These are phyloP conservation scores for Gigaspora rosea DNA, from an alignment of 192 early-diverging fungal species.

Conservation along the genomic window DNA sequence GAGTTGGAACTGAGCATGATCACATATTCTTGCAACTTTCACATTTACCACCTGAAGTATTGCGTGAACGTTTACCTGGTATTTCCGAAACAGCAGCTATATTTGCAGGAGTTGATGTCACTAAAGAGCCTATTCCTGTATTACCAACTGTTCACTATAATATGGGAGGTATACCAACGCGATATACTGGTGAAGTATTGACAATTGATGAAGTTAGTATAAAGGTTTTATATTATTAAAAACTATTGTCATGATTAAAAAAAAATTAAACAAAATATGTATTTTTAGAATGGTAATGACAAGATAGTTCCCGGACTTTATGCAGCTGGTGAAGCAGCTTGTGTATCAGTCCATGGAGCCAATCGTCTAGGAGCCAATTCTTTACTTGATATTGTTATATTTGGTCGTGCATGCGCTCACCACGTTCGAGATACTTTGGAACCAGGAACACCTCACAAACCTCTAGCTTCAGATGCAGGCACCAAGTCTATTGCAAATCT, in stretches of 20 bases:
- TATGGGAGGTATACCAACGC: constrained; percentile 99
- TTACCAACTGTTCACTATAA: constrained; percentile 99
- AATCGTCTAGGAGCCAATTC: constrained; percentile 99
- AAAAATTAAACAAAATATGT: not conserved
- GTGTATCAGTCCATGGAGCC: constrained; percentile 98
- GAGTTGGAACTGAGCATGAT: constrained; percentile 93
- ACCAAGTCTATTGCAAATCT: constrained; percentile 90
- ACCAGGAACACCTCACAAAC: constrained; percentile 83
- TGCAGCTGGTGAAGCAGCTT: constrained; percentile 97
- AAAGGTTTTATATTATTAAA: not conserved
- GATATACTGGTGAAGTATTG: constrained; percentile 96
- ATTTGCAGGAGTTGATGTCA: constrained; percentile 98
- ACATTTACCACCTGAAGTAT: constrained; percentile 89
- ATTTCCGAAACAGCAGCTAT: constrained; percentile 99
- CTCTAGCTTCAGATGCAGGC: constrained; percentile 83
- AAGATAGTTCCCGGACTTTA: constrained; percentile 95
- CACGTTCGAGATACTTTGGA: constrained; percentile 90
- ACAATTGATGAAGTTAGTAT: constrained; percentile 52
- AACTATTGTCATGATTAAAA: not conserved
- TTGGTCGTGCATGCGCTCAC: constrained; percentile 94
- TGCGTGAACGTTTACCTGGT: constrained; percentile 92
- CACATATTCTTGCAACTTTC: constrained; percentile 96
- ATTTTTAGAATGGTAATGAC: constrained; percentile 74
- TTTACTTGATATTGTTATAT: constrained; percentile 96
- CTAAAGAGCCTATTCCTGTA: constrained; percentile 99